Conservation (phyloP, 192 early-diverging fungal species). For the Entomortierella chlamydospora region DNA sequence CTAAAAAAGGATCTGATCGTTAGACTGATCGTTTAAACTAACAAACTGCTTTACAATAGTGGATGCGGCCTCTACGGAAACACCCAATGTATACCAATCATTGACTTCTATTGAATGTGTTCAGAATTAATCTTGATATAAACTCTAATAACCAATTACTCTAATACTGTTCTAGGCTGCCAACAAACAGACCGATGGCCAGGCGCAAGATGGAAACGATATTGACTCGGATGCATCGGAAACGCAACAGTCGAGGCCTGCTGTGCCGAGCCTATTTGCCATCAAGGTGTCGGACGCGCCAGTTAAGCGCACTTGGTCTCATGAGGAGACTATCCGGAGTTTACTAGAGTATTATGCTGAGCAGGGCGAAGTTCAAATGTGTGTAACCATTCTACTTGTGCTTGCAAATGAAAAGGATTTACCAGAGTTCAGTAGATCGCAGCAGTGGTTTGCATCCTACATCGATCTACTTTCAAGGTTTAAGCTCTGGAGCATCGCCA, state of each 20-base stretch:
- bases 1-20: no score
- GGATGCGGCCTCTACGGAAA: slow-evolving; percentile 2
- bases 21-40: neutral
- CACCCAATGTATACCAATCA: neutral
- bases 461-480: slow-evolving; percentile 79
- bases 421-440: slow-evolving; percentile 51
- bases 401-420: slow-evolving; percentile 59
- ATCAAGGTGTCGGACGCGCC: slow-evolving; percentile 51
- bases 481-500: slow-evolving; percentile 76
- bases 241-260: neutral
- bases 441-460: slow-evolving; percentile 78
- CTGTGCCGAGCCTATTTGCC: slow-evolving; percentile 44
- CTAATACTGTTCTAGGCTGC: neutral
- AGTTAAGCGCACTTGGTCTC: slow-evolving; percentile 54
- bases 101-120: neutral
- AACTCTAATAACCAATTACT: neutral
- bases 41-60: neutral
- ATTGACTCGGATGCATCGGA: slow-evolving; percentile 19
- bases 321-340: slow-evolving; percentile 62
- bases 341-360: slow-evolving; percentile 80
- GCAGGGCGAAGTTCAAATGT: slow-evolving; percentile 86
- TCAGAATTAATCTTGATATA: neutral
- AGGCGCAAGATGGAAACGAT: slow-evolving; percentile 3
- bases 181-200: neutral
- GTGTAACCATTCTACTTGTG: slow-evolving; percentile 73